Conservation (phyloP, 2,329 filamentous ascomycete genomes). For the Aureobasidium sp. region DNA sequence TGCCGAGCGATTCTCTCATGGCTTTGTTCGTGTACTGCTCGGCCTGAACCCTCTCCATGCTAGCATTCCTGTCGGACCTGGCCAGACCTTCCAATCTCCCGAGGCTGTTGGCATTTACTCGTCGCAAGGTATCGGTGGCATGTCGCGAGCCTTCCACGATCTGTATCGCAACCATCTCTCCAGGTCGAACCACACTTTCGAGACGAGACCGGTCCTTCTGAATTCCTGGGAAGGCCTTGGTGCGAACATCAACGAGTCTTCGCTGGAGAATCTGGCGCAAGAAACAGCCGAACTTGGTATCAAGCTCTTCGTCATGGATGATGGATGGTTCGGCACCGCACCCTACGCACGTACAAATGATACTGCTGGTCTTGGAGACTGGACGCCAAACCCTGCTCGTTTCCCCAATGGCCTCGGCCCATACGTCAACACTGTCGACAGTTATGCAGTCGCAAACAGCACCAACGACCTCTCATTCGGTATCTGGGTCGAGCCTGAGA, state of each 20-base stretch:
- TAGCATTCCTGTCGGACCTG: constrained; percentile 50
- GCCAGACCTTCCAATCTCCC: constrained; percentile 53
- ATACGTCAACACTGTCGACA: constrained; percentile 47
- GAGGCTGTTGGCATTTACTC: constrained; percentile 60
- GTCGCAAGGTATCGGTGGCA: constrained; percentile 50
- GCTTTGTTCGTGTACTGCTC: constrained; percentile 52
- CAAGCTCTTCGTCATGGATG: constrained; percentile 59
- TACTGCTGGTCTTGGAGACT: constrained; percentile 55
- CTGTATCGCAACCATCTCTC: constrained; percentile 57
- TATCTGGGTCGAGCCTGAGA: constrained; percentile 62
- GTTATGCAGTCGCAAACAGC: constrained; percentile 42
- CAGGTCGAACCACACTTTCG: constrained; percentile 47
- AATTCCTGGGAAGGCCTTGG: constrained; percentile 61
- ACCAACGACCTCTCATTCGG: constrained; percentile 51
- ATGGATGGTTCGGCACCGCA: constrained; percentile 58
- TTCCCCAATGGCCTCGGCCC: constrained; percentile 53
- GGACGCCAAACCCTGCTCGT: constrained; percentile 51
- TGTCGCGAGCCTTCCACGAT: constrained; percentile 56
- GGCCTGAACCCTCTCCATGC: constrained; percentile 56
- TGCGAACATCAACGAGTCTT: constrained; percentile 52
- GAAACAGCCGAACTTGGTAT: constrained; percentile 53
- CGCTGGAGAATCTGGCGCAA: constrained; percentile 49
- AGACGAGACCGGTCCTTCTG: constrained; percentile 49
- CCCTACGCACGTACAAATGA: constrained; percentile 55
- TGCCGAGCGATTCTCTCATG: constrained; percentile 57